phyloP scores from a whole-genome alignment of 192 early-diverging fungal genomes.

The Gonapodya prolifera region DNA sequence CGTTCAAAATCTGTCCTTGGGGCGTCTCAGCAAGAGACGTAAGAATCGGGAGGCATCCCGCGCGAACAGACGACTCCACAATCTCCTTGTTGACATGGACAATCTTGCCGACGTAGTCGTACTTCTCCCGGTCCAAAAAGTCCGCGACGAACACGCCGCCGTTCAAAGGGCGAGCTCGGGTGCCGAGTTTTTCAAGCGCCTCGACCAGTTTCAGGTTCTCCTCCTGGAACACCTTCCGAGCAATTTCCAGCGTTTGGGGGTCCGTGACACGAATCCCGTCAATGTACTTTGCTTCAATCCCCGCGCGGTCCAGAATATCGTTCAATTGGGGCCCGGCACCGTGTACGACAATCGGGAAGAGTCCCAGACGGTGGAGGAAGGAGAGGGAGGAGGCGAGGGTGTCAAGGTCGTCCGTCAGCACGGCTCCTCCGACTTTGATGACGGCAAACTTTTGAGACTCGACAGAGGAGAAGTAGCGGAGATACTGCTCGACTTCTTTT shows the following conservation, averaged over 20 bases:
- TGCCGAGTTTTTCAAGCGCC: constrained; percentile 87
- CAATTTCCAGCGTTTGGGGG: constrained; percentile 81
- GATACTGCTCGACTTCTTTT: constrained; percentile 97
- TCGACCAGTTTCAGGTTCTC: constrained; percentile 97
- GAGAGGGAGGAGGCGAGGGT: constrained; percentile 89
- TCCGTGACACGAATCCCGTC: constrained; percentile 98
- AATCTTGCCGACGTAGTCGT: constrained; percentile 70
- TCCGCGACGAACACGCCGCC: constrained; percentile 94
- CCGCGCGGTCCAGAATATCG: constrained; percentile 71
- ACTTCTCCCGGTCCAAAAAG: constrained; percentile 90
- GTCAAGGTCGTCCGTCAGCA: constrained; percentile 91
- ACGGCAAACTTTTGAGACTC: constrained; percentile 99
- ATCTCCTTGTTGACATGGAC: constrained; percentile 80
- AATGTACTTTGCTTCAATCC: constrained; percentile 91
- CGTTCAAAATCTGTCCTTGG: constrained; percentile 92
- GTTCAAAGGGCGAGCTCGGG: constrained; percentile 88
- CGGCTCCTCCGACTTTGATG: constrained; percentile 94
- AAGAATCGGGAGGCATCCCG: constrained; percentile 89
- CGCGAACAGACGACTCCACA: constrained; percentile 85
- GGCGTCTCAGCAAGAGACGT: constrained; percentile 93
- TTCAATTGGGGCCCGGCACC: constrained; percentile 97
- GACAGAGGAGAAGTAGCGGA: constrained; percentile 90
- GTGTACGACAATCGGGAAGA: constrained; percentile 97
- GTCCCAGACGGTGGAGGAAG: constrained; percentile 91
- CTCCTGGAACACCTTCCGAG: constrained; percentile 82